Conservation (phyloP, 805 yeast species). For the Wickerhamomyces alni region DNA sequence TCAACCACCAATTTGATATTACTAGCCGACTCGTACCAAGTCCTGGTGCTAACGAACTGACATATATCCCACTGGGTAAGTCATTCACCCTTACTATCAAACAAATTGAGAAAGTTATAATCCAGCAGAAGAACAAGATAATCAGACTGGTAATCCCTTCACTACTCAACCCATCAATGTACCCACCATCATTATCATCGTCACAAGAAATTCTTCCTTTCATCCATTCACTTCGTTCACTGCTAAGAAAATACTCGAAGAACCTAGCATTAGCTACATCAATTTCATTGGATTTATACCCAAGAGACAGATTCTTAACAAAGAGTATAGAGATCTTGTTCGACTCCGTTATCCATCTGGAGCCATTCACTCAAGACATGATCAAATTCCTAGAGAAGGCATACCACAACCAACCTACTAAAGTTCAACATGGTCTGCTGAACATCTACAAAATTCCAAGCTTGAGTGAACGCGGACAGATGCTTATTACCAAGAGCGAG, state of each 20-base stretch:
- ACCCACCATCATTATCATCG: conserved; percentile 43
- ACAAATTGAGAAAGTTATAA: conserved; percentile 39
- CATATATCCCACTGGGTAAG: conserved; percentile 40
- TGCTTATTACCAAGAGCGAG: conserved; percentile 71
- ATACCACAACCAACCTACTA: conserved; percentile 65
- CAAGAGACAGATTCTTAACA: conserved; percentile 42
- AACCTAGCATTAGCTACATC: conserved; percentile 49
- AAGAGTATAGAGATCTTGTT: conserved; percentile 50
- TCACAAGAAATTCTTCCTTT: conserved; percentile 52
- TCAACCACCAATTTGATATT: conserved; percentile 66
- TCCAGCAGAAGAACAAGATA: conserved; percentile 38
- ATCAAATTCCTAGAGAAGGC: conserved; percentile 59
- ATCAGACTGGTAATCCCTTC: conserved; percentile 70
- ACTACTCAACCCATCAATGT: conserved; percentile 74
- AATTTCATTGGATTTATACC: conserved; percentile 59
- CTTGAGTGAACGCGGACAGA: conserved; percentile 69
- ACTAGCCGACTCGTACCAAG: conserved; percentile 66
- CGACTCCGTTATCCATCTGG: conserved; percentile 68
- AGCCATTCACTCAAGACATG: conserved; percentile 78
- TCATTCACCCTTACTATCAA: conserved; percentile 25
- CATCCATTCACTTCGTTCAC: conserved; percentile 48
- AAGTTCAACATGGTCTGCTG: conserved; percentile 80
- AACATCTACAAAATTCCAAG: conserved; percentile 70
- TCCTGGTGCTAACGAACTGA: conserved; percentile 55
- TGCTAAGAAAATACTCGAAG: conserved; percentile 40